Evolutionary conservation across 257 asterid species (phyloP).

Genomic region (Rubia yunnanensis): DNA sequence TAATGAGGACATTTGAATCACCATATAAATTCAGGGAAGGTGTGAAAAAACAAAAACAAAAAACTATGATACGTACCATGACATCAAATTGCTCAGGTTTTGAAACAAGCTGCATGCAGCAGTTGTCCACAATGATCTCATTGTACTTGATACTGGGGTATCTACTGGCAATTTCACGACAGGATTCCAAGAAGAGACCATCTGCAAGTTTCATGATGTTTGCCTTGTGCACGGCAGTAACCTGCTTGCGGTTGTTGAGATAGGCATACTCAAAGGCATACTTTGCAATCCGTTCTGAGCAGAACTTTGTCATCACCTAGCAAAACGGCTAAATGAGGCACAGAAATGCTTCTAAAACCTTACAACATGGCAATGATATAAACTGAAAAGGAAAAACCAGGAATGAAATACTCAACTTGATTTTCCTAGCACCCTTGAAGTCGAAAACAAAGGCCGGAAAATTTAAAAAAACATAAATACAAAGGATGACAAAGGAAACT

Average conservation of each 20-base stretch:
- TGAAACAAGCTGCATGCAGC: constrained; percentile 99
- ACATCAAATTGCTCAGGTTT: constrained; percentile 99
- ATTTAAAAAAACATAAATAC: neutral
- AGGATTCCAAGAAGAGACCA: constrained; percentile 88
- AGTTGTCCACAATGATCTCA: constrained; percentile 94
- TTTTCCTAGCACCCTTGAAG: neutral
- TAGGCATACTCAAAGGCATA: constrained; percentile 98
- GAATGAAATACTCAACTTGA: neutral
- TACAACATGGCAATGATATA: neutral
- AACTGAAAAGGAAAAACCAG: neutral
- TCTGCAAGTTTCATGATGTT: constrained; percentile 99
- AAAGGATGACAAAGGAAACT: neutral
- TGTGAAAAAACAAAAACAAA: too few relatives aligned
- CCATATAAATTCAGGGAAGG: neutral
- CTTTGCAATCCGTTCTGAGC: constrained; percentile 91
- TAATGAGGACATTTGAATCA: neutral
- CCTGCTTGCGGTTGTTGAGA: constrained; percentile 89
- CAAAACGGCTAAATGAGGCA: constrained; percentile 29
- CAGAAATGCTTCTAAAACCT: constrained; percentile 5
- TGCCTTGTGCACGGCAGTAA: constrained; percentile 97
- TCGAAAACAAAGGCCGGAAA: neutral
- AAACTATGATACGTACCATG: constrained; percentile 41
- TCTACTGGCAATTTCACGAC: constrained; percentile 91
- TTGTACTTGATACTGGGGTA: constrained; percentile 81
- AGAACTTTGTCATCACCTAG: constrained; percentile 94